Evolutionary conservation across 768 basidiomycete genomes (phyloP).

Genomic region (Xerocomellus amylosporus): DNA sequence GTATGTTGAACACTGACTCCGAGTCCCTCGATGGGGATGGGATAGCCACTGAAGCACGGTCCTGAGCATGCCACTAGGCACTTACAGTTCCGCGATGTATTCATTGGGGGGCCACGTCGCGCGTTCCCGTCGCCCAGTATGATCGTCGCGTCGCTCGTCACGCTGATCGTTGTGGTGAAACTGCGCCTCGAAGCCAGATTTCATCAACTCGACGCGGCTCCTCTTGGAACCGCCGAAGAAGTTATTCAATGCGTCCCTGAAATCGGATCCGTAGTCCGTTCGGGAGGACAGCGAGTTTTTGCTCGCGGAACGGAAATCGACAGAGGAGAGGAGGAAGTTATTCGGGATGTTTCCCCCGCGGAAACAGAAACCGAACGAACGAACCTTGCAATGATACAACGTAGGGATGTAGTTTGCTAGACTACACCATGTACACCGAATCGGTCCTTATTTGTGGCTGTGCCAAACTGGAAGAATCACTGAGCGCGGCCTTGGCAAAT

Average conservation of each 20-base stretch:
- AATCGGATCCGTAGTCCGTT: neutral
- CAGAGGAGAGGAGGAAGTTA: too few species aligned
- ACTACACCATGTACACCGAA: too few species aligned
- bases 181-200: conserved; percentile 6
- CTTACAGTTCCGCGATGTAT: too few species aligned
- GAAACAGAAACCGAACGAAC: neutral
- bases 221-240: conserved; percentile 10
- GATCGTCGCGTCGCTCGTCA: conserved; percentile 8
- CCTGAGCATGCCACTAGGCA: too few species aligned
- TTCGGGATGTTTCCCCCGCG: neutral
- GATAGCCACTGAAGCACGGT: too few species aligned
- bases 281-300: neutral
- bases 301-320: neutral
- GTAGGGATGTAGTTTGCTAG: too few species aligned
- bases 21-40: too few species aligned
- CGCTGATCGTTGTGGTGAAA: conserved; percentile 7
- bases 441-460: conserved; percentile 15
- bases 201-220: conserved; percentile 8
- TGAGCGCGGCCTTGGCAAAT: neutral
- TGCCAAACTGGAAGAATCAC: neutral
- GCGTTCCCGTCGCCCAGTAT: neutral
- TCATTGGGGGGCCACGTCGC: too few species aligned
- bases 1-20: too few species aligned
- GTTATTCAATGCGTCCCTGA: too few species aligned
- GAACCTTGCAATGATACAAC: too few species aligned